phyloP scores from a whole-genome alignment of 441 rosid species.

The Pelargonium myrrhifolium region DNA sequence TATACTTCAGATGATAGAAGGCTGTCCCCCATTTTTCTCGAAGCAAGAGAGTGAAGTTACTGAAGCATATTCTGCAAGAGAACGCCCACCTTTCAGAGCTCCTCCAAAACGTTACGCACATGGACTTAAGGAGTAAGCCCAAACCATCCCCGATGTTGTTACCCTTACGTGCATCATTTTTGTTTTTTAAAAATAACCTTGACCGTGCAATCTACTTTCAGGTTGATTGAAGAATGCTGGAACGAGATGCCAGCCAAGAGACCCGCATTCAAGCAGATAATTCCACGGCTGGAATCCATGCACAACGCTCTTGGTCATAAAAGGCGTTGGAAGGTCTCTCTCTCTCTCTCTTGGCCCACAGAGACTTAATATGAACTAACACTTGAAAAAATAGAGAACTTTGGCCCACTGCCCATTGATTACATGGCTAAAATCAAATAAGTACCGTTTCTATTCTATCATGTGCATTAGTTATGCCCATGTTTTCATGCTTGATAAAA shows the following conservation, averaged over 20 bases:
- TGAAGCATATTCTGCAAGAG: slow-evolving; percentile 49
- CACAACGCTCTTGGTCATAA: slow-evolving; percentile 32
- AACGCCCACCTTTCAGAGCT: slow-evolving; percentile 69
- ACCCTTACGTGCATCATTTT: neutral
- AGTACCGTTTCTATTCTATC: neutral
- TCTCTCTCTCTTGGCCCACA: slow-evolving; percentile 2
- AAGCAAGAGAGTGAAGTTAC: slow-evolving; percentile 60
- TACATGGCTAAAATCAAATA: neutral
- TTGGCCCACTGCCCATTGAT: no score
- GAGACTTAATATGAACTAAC: no score
- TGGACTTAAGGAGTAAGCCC: slow-evolving; percentile 51
- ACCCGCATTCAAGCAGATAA: slow-evolving; percentile 59
- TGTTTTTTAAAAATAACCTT: neutral
- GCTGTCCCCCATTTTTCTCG: slow-evolving; percentile 48
- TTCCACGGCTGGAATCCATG: slow-evolving; percentile 40
- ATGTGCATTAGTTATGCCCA: no score
- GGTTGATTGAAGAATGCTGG: slow-evolving; percentile 72
- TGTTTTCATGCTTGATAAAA: neutral
- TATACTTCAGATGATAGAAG: slow-evolving; percentile 61
- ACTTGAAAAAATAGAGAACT: no score
- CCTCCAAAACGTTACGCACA: slow-evolving; percentile 41
- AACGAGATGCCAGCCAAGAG: slow-evolving; percentile 49
- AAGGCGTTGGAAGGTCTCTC: slow-evolving; percentile 44
- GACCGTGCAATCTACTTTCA: slow-evolving; percentile 14
- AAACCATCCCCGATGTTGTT: neutral